Percentiles rank a stretch among this genome's conserved stretches.
These are phyloP conservation scores for Hypoxylon sp. DNA, from an alignment of 2,329 filamentous ascomycete species.

Conservation along the genomic window DNA sequence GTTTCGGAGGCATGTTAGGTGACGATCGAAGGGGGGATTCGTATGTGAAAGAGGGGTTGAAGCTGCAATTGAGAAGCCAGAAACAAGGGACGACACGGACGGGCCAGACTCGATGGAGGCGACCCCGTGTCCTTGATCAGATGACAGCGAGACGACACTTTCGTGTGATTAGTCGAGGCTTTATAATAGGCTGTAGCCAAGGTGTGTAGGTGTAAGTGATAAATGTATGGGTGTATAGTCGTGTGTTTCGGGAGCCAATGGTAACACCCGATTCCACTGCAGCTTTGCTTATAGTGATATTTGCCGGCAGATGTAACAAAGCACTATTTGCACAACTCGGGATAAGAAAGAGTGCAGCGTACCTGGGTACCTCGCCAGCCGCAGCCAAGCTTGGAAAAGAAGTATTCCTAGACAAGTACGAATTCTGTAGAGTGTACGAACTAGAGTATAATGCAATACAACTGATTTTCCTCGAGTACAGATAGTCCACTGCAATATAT, in stretches of 20 bases:
- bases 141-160: constrained; percentile 11
- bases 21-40: background rate
- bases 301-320: constrained; percentile 32
- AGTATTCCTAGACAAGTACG: too few species aligned
- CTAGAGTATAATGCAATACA: too few species aligned
- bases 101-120: constrained; percentile 6
- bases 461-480: too few species aligned
- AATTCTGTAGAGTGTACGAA: too few species aligned
- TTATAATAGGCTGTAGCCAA: constrained; percentile 19
- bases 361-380: background rate
- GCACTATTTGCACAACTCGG: constrained; percentile 22
- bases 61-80: background rate
- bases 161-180: constrained; percentile 20
- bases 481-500: too few species aligned
- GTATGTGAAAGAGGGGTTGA: constrained; percentile 12
- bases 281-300: constrained; percentile 21
- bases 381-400: background rate
- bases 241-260: constrained; percentile 27
- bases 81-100: background rate
- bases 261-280: constrained; percentile 21
- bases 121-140: constrained; percentile 4
- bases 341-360: background rate
- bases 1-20: constrained; percentile 65
- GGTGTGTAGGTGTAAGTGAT: constrained; percentile 10
- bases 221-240: constrained; percentile 18